Conservation (phyloP, 2,329 filamentous ascomycete genomes). For the Aspergillus sp. region DNA sequence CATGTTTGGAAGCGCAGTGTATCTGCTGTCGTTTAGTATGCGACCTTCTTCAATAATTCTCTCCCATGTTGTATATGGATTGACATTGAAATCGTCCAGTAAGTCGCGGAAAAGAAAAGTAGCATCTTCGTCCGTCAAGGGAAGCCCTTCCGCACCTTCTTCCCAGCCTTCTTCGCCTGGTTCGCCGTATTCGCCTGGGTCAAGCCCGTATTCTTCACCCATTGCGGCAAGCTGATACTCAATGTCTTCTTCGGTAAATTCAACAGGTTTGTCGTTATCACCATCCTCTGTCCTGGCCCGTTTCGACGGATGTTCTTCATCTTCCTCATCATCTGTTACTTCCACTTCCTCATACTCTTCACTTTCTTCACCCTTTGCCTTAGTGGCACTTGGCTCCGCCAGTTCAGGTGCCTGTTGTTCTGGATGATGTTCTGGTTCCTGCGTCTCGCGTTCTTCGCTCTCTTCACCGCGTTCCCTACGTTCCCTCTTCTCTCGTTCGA, state of each 20-base stretch:
- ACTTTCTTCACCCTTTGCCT: constrained; percentile 44
- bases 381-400: constrained; percentile 16
- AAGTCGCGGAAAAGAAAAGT: constrained; percentile 74
- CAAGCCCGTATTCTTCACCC: constrained; percentile 74
- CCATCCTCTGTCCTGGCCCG: constrained; percentile 47
- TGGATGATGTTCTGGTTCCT: constrained; percentile 10
- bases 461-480: constrained; percentile 39
- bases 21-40: constrained; percentile 77
- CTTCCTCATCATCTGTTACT: constrained; percentile 54
- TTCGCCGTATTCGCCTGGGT: constrained; percentile 67
- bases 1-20: constrained; percentile 74
- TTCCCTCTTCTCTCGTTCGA: constrained; percentile 63
- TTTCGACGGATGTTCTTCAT: constrained; percentile 47
- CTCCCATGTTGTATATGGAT: constrained; percentile 86
- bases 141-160: constrained; percentile 62
- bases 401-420: constrained; percentile 4
- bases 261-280: constrained; percentile 47
- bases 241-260: constrained; percentile 92
- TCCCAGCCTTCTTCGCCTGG: constrained; percentile 51
- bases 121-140: constrained; percentile 67
- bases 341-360: constrained; percentile 73
- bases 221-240: constrained; percentile 84
- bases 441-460: constrained; percentile 13
- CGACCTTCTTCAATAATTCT: constrained; percentile 73
- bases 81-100: constrained; percentile 72